Percentiles rank a stretch among this genome's conserved stretches.
phyloP scores from a whole-genome alignment of 2,329 filamentous ascomycete genomes.

The Arachnomyces sp. region DNA sequence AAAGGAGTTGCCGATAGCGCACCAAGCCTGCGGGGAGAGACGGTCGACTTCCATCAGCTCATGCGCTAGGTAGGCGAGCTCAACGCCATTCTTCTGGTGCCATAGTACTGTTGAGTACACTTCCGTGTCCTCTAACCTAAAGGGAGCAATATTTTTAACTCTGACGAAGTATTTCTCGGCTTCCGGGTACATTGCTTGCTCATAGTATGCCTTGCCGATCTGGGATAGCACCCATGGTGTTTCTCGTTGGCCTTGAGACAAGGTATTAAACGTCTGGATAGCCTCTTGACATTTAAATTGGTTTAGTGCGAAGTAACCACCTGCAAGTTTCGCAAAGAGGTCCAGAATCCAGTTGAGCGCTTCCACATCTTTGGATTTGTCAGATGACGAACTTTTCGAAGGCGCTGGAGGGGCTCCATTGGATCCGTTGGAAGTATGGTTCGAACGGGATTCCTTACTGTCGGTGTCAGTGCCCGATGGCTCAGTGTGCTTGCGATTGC shows the following conservation, averaged over 20 bases:
- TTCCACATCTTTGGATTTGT: slow-evolving; percentile 62
- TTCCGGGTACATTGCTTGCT: slow-evolving; percentile 76
- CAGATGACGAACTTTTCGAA: slow-evolving; percentile 31
- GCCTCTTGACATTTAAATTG: slow-evolving; percentile 74
- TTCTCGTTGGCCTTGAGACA: slow-evolving; percentile 69
- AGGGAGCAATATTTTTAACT: slow-evolving; percentile 70
- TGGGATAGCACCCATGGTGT: slow-evolving; percentile 91
- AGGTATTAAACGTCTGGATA: slow-evolving; percentile 60
- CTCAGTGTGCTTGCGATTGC: slow-evolving; percentile 70
- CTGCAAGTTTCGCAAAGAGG: slow-evolving; percentile 70
- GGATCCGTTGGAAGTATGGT: slow-evolving; percentile 23
- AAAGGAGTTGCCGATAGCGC: slow-evolving; percentile 87
- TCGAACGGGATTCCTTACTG: slow-evolving; percentile 48
- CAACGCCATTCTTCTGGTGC: slow-evolving; percentile 87
- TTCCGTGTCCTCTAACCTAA: slow-evolving; percentile 88
- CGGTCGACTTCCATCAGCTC: slow-evolving; percentile 80
- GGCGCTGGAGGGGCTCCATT: slow-evolving; percentile 17
- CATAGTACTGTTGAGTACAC: slow-evolving; percentile 98
- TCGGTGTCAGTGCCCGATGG: slow-evolving; percentile 55
- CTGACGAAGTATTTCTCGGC: slow-evolving; percentile 79
- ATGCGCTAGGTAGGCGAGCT: slow-evolving; percentile 85
- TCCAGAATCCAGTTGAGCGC: slow-evolving; percentile 69
- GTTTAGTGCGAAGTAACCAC: slow-evolving; percentile 67
- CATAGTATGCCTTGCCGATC: slow-evolving; percentile 83
- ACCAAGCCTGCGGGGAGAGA: slow-evolving; percentile 91